phyloP scores from a whole-genome alignment of 345 rosid species.

The Anastatica hierochuntica region DNA sequence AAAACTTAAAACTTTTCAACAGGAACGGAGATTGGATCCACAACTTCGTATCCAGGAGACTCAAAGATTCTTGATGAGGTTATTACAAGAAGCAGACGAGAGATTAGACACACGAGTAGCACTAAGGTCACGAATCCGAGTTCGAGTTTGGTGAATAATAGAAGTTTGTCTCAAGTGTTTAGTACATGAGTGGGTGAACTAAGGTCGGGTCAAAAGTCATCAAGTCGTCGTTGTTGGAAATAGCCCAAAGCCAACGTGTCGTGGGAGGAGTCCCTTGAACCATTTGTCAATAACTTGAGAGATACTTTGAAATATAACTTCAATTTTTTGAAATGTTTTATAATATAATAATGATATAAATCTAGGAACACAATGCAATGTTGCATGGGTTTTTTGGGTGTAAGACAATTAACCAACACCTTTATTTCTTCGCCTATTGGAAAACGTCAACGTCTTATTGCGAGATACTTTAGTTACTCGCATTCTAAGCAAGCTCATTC shows the following conservation, averaged over 20 bases:
- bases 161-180: conserved; percentile 26
- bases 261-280: conserved; percentile 59
- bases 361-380: no score
- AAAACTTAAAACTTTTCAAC: no score
- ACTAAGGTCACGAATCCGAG: conserved; percentile 55
- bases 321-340: no score
- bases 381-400: no score
- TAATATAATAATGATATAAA: no score
- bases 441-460: no score
- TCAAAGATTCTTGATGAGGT: conserved; percentile 73
- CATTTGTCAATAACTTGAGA: no score
- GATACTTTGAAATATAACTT: no score
- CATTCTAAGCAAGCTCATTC: no score
- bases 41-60: conserved; percentile 45
- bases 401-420: no score
- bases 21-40: conserved; percentile 56
- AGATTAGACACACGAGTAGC: conserved; percentile 66
- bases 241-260: conserved; percentile 49
- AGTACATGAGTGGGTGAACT: conserved; percentile 66
- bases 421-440: no score
- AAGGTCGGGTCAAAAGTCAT: conserved; percentile 61
- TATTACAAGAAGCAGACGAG: conserved; percentile 91
- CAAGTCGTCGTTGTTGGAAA: conserved; percentile 22
- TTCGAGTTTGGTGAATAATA: conserved; percentile 48
- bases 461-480: no score